These are phyloP conservation scores for Cetradonia linearis DNA, from an alignment of 495 filamentous ascomycete species.

Conservation along the genomic window DNA sequence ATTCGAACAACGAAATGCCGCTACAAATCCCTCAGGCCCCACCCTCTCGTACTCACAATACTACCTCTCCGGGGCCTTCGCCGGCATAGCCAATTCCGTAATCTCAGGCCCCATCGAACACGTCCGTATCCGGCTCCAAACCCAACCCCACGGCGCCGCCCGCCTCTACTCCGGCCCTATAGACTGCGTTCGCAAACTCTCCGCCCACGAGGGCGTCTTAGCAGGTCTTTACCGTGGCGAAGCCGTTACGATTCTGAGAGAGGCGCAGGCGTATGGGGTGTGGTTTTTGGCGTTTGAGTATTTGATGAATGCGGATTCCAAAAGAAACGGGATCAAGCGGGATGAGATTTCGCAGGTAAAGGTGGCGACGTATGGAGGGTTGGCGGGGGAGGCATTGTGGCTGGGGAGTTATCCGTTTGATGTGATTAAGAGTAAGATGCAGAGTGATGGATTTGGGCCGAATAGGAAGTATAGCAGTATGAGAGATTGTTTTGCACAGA, in stretches of 20 bases:
- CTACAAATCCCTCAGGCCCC: conserved; percentile 32
- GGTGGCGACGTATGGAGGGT: conserved; percentile 81
- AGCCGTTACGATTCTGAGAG: conserved; percentile 74
- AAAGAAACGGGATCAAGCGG: conserved; percentile 59
- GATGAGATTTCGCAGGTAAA: conserved; percentile 72
- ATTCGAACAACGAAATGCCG: conserved; percentile 63
- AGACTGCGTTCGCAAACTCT: conserved; percentile 83
- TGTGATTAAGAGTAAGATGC: conserved; percentile 99
- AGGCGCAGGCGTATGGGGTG: conserved; percentile 86
- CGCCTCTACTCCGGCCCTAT: conserved; percentile 75
- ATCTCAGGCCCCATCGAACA: conserved; percentile 94
- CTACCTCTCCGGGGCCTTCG: conserved; percentile 83
- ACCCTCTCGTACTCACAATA: conserved; percentile 71
- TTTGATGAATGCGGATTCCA: conserved; percentile 82
- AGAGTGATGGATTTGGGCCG: conserved; percentile 80
- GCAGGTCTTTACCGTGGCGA: conserved; percentile 77
- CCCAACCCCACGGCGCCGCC: conserved; percentile 76
- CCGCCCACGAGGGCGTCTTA: conserved; percentile 51
- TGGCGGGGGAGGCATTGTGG: conserved; percentile 93
- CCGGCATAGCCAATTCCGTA: conserved; percentile 79
- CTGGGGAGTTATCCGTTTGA: conserved; percentile 88
- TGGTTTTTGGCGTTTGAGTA: conserved; percentile 96
- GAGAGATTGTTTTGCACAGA: conserved; percentile 84
- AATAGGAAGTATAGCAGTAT: conserved; percentile 64
- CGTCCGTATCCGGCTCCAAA: conserved; percentile 93